phyloP scores from a whole-genome alignment of 495 filamentous ascomycete species.

The Friedmanniomyces endolithicus region DNA sequence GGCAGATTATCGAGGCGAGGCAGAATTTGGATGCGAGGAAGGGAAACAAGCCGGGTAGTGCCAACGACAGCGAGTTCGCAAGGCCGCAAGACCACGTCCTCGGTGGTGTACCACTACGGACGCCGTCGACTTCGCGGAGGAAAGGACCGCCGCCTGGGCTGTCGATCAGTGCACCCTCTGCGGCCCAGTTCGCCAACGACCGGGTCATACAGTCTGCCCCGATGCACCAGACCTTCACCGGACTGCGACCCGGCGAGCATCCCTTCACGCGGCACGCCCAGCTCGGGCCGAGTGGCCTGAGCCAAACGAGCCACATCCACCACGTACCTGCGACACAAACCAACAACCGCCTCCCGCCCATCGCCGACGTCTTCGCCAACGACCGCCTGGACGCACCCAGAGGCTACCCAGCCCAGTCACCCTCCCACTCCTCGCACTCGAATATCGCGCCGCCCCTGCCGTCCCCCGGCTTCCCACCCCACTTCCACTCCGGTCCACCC shows the following conservation, averaged over 20 bases:
- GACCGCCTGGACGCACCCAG: constrained; percentile 54
- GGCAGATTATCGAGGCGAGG: constrained; percentile 85
- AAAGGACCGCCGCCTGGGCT: constrained; percentile 77
- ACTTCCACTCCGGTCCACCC: constrained; percentile 24
- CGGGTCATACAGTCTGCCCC: constrained; percentile 94
- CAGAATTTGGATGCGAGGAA: constrained; percentile 41
- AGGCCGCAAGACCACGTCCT: constrained; percentile 37
- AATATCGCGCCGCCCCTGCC: constrained; percentile 49
- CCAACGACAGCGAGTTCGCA: constrained; percentile 44
- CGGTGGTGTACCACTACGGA: constrained; percentile 43
- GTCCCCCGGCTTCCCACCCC: constrained; percentile 53
- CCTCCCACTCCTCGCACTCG: constrained; percentile 46
- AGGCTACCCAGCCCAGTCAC: constrained; percentile 42
- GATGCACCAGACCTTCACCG: constrained; percentile 90
- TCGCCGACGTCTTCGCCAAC: constrained; percentile 83
- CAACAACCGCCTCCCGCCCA: constrained; percentile 82
- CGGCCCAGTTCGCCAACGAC: constrained; percentile 88
- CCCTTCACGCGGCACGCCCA: constrained; percentile 58
- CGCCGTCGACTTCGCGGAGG: constrained; percentile 50
- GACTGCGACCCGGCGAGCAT: constrained; percentile 55
- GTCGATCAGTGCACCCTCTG: constrained; percentile 92
- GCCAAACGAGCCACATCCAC: constrained; percentile 81
- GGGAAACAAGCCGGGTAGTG: constrained; percentile 61
- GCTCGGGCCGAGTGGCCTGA: constrained; percentile 75
- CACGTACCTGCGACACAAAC: constrained; percentile 82